phyloP scores from a whole-genome alignment of 1,284 basidiomycete genomes.

The Cerioporus squamosus region DNA sequence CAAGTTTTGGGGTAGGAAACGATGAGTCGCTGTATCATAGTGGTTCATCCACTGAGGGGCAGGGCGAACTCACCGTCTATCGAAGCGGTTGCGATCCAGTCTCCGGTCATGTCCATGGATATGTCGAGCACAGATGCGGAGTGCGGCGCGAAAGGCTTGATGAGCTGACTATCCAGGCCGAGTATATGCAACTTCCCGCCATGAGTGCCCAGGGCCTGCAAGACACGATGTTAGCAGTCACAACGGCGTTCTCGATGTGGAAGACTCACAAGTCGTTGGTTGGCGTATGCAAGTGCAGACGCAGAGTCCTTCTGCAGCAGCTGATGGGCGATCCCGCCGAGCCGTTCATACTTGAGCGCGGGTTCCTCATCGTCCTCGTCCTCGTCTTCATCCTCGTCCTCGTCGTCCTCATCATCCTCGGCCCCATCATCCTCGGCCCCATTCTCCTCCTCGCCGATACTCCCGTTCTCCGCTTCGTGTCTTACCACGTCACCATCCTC shows the following conservation, averaged over 20 bases:
- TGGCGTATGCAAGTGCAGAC: constrained; percentile 80
- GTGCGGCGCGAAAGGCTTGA: constrained; percentile 93
- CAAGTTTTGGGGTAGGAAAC: background rate
- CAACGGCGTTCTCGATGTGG: no score
- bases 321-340: constrained; percentile 77
- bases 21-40: background rate
- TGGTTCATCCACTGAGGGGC: background rate
- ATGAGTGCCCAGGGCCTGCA: constrained; percentile 88
- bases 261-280: constrained; percentile 69
- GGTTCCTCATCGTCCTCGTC: constrained; percentile 82
- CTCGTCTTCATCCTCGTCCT: constrained; percentile 56
- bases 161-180: constrained; percentile 77
- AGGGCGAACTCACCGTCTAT: constrained; percentile 78
- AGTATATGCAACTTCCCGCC: constrained; percentile 90
- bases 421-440: no score
- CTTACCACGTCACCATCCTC: background rate
- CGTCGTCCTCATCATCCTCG: constrained; percentile 38
- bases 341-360: constrained; percentile 87
- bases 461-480: background rate
- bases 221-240: background rate
- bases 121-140: constrained; percentile 90
- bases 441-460: constrained; percentile 3
- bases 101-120: constrained; percentile 82
- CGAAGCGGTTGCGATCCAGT: constrained; percentile 92
- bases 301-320: constrained; percentile 90